phyloP scores from a whole-genome alignment of 2,329 filamentous ascomycete genomes.

The Talaromyces sp. region DNA sequence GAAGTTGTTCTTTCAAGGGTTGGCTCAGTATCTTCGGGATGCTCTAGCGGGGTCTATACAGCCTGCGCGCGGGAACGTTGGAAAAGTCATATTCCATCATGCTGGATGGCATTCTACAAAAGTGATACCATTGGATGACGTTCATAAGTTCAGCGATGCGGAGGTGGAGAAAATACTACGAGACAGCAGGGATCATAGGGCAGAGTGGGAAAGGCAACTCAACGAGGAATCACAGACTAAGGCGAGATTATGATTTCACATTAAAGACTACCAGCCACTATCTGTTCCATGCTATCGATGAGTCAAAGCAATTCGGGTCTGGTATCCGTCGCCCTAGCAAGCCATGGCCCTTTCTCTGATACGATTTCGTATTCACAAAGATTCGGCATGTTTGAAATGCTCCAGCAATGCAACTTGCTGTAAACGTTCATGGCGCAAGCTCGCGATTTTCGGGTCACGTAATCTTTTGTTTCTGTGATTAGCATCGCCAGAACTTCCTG shows the following conservation, averaged over 20 bases:
- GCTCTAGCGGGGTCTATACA: conserved; percentile 24
- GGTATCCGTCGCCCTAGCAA: background rate
- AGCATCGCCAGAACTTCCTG: background rate
- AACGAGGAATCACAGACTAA: conserved; percentile 27
- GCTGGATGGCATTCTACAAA: conserved; percentile 25
- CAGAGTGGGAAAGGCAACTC: conserved; percentile 33
- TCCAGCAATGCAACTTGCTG: background rate
- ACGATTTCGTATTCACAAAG: background rate
- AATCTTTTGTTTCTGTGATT: background rate
- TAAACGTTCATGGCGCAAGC: background rate
- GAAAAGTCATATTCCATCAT: conserved; percentile 29
- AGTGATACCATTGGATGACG: conserved; percentile 30
- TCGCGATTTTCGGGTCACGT: background rate
- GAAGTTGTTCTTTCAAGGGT: conserved; percentile 50
- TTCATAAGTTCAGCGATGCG: conserved; percentile 31
- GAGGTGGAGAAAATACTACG: conserved; percentile 30
- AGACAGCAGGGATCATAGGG: conserved; percentile 27
- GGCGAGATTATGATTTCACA: conserved; percentile 26
- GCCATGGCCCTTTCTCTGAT: background rate
- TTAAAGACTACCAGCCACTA: background rate
- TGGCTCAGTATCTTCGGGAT: conserved; percentile 50
- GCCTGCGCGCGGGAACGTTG: conserved; percentile 21
- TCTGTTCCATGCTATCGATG: background rate
- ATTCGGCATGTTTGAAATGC: background rate
- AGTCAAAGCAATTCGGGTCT: background rate